Evolutionary conservation across 1,139 yeast genomes (phyloP).

Genomic region (Pichia cactophila): DNA sequence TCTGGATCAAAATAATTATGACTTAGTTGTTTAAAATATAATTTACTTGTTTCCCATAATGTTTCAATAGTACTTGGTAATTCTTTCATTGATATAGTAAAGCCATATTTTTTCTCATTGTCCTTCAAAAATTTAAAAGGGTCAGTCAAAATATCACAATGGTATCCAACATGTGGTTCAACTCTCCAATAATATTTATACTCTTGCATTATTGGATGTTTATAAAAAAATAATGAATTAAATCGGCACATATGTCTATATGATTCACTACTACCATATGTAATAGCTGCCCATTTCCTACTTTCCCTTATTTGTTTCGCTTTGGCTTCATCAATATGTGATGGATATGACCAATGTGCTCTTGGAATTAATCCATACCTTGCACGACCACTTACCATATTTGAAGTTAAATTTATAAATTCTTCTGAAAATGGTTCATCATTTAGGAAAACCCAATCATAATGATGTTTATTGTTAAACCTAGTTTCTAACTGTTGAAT

Average conservation of each 20-base stretch:
- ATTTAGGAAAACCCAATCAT: slow-evolving; percentile 57
- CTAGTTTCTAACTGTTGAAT: slow-evolving; percentile 46
- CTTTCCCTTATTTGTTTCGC: slow-evolving; percentile 46
- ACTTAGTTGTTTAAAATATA: slow-evolving; percentile 41
- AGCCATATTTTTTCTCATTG: slow-evolving; percentile 44
- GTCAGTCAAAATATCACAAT: slow-evolving; percentile 49
- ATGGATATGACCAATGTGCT: slow-evolving; percentile 72
- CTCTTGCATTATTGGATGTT: slow-evolving; percentile 30
- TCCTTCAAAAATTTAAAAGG: slow-evolving; percentile 46
- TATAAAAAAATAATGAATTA: slow-evolving; percentile 47
- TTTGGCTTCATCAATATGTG: slow-evolving; percentile 48
- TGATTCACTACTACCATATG: slow-evolving; percentile 49
- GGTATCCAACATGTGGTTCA: slow-evolving; percentile 48
- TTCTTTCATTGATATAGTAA: slow-evolving; percentile 48
- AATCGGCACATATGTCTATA: slow-evolving; percentile 60
- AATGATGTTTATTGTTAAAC: slow-evolving; percentile 43
- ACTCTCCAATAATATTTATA: slow-evolving; percentile 49
- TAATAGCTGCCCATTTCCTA: slow-evolving; percentile 37
- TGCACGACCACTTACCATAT: slow-evolving; percentile 50
- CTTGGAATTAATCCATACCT: slow-evolving; percentile 56
- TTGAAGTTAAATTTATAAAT: slow-evolving; percentile 37
- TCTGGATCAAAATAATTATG: slow-evolving; percentile 5
- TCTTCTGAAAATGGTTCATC: slow-evolving; percentile 44
- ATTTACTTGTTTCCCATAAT: slow-evolving; percentile 33
- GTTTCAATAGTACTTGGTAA: slow-evolving; percentile 43